These are phyloP conservation scores for Prototheca cutis DNA, from an alignment of 163 green algal species.

Conservation along the genomic window DNA sequence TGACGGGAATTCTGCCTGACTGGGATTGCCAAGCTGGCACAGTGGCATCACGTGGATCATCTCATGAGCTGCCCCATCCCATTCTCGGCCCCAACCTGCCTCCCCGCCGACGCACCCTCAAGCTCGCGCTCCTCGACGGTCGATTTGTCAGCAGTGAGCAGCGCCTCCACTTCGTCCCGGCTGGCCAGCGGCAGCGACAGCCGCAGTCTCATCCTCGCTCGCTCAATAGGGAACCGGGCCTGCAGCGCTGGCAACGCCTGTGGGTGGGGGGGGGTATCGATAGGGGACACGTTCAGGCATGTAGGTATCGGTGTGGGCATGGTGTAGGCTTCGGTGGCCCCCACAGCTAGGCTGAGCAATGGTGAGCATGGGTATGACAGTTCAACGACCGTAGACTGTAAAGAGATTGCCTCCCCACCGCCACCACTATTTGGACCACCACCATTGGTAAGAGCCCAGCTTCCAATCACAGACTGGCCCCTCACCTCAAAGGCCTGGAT, in stretches of 20 bases:
- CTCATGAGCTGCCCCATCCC: too few species aligned
- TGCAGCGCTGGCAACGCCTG: constrained; percentile 73
- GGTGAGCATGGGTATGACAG: too few species aligned
- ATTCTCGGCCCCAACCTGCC: too few species aligned
- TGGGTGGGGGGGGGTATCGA: not conserved
- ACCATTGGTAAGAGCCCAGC: too few species aligned
- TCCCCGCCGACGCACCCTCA: constrained; percentile 20
- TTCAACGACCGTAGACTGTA: too few species aligned
- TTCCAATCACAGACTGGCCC: not conserved
- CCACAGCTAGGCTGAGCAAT: too few species aligned
- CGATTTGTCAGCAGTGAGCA: constrained; percentile 25
- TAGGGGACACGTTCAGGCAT: too few species aligned
- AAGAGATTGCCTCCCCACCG: not conserved
- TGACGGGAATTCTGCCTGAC: too few species aligned
- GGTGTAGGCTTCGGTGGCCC: not conserved
- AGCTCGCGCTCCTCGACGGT: constrained; percentile 38
- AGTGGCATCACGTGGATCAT: too few species aligned
- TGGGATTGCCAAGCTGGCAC: too few species aligned
- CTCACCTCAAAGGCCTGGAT: constrained; percentile 72
- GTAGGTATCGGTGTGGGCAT: too few species aligned
- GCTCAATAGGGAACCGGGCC: constrained; percentile 77
- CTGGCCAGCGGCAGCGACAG: constrained; percentile 44
- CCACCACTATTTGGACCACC: not conserved
- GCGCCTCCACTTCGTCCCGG: constrained; percentile 34
- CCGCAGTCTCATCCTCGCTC: constrained; percentile 83